Conservation (phyloP, 1,284 basidiomycete species). For the Rhodotorula sp. region DNA sequence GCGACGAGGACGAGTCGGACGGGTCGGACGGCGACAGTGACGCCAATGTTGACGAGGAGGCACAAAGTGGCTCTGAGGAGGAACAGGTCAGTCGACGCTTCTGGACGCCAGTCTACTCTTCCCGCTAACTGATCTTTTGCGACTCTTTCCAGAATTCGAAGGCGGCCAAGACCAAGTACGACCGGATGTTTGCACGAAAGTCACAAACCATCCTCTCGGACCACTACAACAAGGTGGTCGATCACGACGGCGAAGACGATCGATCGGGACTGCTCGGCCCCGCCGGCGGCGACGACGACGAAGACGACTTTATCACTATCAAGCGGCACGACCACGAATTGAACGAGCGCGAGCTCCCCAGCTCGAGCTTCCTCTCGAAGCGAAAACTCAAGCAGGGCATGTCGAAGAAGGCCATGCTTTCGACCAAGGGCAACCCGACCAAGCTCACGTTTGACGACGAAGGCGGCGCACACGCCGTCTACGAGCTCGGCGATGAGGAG, state of each 20-base stretch:
- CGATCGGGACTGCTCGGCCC: conserved; percentile 11
- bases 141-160: conserved; percentile 13
- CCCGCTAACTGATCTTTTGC: background rate
- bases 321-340: conserved; percentile 85
- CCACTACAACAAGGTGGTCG: conserved; percentile 86
- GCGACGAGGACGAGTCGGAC: conserved; percentile 28
- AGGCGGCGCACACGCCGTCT: conserved; percentile 72
- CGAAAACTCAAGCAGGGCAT: conserved; percentile 67
- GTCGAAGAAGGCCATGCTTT: conserved; percentile 73
- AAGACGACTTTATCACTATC: conserved; percentile 88
- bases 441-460: conserved; percentile 83
- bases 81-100: conserved; percentile 28
- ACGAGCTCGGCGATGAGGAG: conserved; percentile 68
- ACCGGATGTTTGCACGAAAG: conserved; percentile 95
- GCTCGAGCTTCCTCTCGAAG: conserved; percentile 56
- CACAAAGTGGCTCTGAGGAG: conserved; percentile 11
- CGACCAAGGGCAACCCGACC: conserved; percentile 59
- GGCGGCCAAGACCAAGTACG: conserved; percentile 76
- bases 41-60: conserved; percentile 47
- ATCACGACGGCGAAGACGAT: conserved; percentile 55
- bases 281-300: conserved; percentile 51
- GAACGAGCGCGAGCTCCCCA: conserved; percentile 56
- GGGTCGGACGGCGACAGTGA: conserved; percentile 49
- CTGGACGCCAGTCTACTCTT: background rate
- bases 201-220: conserved; percentile 91